A percentile compares a stretch with the other conserved stretches of the same genome.
These are phyloP conservation scores for Taphrina wiesneri DNA, from an alignment of 1,139 yeast genomes.

Conservation along the genomic window DNA sequence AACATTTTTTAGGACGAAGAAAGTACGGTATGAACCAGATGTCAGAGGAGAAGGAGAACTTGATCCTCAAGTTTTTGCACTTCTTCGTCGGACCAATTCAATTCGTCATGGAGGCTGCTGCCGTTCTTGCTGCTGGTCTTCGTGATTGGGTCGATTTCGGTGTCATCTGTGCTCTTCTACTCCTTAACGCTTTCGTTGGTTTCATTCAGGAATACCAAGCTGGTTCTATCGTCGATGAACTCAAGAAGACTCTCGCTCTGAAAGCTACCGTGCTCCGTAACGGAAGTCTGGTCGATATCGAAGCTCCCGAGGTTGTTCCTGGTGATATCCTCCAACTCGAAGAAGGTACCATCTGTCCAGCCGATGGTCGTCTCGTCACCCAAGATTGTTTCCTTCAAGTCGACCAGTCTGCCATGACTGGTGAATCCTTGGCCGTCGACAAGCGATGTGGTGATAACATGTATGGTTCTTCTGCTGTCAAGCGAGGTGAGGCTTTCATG, in stretches of 20 bases:
- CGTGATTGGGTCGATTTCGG: conserved; percentile 99
- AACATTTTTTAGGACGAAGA: conserved; percentile 56
- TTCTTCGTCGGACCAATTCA: conserved; percentile 98
- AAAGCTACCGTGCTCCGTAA: conserved; percentile 67
- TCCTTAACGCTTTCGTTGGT: conserved; percentile 92
- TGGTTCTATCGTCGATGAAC: conserved; percentile 52
- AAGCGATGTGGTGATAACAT: conserved; percentile 84
- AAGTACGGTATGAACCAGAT: conserved; percentile 91
- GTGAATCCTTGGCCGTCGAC: conserved; percentile 96
- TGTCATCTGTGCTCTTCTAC: conserved; percentile 85
- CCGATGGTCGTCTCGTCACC: conserved; percentile 91
- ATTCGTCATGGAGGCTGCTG: conserved; percentile 98
- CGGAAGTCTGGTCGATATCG: conserved; percentile 62
- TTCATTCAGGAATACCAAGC: conserved; percentile 89
- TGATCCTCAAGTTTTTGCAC: conserved; percentile 80
- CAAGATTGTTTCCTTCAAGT: conserved; percentile 88
- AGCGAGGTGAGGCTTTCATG: conserved; percentile 97
- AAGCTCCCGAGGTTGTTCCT: conserved; percentile 71
- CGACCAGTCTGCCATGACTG: conserved; percentile 97
- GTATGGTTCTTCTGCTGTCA: conserved; percentile 93
- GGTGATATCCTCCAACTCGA: conserved; percentile 77
- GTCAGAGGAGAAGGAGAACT: conserved; percentile 88
- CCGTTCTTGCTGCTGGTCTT: conserved; percentile 94
- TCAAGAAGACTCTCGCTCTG: conserved; percentile 50
- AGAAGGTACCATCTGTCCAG: conserved; percentile 78